These are phyloP conservation scores for Ganoderma lingzhi DNA, from an alignment of 1,284 basidiomycete genomes.

Conservation along the genomic window DNA sequence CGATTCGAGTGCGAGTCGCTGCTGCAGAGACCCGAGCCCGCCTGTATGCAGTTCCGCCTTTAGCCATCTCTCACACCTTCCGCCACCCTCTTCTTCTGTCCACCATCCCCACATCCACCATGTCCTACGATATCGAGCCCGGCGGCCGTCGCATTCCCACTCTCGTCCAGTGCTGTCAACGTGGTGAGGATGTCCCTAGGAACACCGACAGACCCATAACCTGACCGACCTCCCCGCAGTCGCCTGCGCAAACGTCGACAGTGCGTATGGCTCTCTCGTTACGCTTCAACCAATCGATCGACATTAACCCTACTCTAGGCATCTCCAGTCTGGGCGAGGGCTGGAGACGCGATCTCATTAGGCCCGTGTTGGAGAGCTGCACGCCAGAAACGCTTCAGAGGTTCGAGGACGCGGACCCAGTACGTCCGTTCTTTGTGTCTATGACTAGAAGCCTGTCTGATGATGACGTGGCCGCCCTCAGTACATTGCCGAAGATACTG, in stretches of 20 bases:
- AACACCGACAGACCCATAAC: constrained; percentile 20
- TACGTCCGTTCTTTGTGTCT: constrained; percentile 46
- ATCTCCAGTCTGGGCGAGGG: constrained; percentile 48
- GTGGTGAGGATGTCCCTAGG: constrained; percentile 45
- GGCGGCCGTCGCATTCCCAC: constrained; percentile 51
- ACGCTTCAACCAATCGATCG: not conserved
- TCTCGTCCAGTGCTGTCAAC: constrained; percentile 48
- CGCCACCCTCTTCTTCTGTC: constrained; percentile 19
- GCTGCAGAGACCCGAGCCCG: not conserved
- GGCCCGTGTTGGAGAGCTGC: constrained; percentile 77
- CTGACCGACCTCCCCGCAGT: constrained; percentile 47
- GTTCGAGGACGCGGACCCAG: constrained; percentile 74
- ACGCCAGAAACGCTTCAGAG: constrained; percentile 70
- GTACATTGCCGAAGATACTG: constrained; percentile 66
- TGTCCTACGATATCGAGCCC: constrained; percentile 31
- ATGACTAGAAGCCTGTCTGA: not conserved
- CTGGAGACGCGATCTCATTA: constrained; percentile 66
- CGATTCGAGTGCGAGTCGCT: not conserved
- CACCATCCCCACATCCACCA: constrained; percentile 13
- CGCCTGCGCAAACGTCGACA: constrained; percentile 61
- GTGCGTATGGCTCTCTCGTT: constrained; percentile 43
- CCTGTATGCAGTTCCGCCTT: constrained; percentile 13
- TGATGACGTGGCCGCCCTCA: constrained; percentile 37
- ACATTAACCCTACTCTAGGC: constrained; percentile 25
- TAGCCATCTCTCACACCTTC: constrained; percentile 26